Evolutionary conservation across 2,329 filamentous ascomycete genomes (phyloP).

Genomic region (Albophoma yamanashiensis): DNA sequence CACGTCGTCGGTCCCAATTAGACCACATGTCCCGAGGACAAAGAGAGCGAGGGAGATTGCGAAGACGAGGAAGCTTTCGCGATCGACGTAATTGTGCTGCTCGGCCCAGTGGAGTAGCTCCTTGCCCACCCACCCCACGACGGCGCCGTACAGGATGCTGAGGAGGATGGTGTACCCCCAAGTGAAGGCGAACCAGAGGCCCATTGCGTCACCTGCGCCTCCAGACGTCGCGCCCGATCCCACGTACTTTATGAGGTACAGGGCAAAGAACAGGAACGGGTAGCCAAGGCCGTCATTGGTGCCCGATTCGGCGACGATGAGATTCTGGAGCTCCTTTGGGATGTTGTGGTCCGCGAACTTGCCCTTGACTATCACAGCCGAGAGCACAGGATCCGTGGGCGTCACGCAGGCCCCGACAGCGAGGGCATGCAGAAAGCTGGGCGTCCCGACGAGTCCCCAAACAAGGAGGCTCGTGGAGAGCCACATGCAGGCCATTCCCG

Average conservation of each 20-base stretch:
- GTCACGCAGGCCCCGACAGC: constrained; percentile 81
- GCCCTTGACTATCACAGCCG: constrained; percentile 85
- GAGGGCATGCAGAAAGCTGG: constrained; percentile 68
- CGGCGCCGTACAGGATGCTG: constrained; percentile 65
- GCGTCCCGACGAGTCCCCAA: constrained; percentile 62
- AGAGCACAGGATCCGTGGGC: constrained; percentile 80
- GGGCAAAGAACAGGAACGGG: constrained; percentile 74
- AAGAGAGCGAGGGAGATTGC: constrained; percentile 79
- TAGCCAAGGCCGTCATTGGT: constrained; percentile 87
- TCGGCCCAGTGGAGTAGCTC: constrained; percentile 78
- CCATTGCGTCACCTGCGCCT: constrained; percentile 57
- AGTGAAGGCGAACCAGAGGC: constrained; percentile 75
- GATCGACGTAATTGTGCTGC: constrained; percentile 68
- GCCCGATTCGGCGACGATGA: constrained; percentile 73
- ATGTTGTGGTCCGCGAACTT: constrained; percentile 90
- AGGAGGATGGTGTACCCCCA: constrained; percentile 76
- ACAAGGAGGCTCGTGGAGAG: constrained; percentile 66
- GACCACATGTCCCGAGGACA: constrained; percentile 74
- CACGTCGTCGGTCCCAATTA: constrained; percentile 83
- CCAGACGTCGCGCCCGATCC: constrained; percentile 48
- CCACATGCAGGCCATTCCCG: constrained; percentile 85
- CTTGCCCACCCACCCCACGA: constrained; percentile 73
- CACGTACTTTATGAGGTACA: constrained; percentile 73
- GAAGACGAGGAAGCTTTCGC: constrained; percentile 81
- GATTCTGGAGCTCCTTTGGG: constrained; percentile 68